A percentile compares a stretch with the other conserved stretches of the same genome.
Evolutionary conservation across 345 rosid species (phyloP).

Genomic region (Eucalyptus cloeziana): DNA sequence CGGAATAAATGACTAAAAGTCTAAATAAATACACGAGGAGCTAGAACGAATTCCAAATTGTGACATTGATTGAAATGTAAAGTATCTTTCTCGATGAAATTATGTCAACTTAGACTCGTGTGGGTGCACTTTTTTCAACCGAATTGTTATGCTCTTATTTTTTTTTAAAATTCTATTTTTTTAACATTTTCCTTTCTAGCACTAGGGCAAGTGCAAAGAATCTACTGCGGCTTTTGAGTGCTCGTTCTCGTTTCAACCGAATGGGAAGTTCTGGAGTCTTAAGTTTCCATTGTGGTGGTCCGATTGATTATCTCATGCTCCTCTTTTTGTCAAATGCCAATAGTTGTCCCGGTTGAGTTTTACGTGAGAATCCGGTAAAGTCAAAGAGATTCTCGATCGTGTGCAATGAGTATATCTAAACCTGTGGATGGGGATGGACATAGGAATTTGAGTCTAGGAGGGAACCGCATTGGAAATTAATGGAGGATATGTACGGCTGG

Average conservation of each 20-base stretch:
- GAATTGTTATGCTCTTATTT: not conserved
- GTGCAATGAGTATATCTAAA: not conserved
- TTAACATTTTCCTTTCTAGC: not conserved
- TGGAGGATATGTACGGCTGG: not conserved
- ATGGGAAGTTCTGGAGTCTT: not conserved
- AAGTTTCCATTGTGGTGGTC: not conserved
- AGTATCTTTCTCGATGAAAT: not conserved
- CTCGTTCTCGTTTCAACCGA: not conserved
- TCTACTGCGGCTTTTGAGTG: not conserved
- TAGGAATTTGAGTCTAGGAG: not conserved
- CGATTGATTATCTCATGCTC: not conserved
- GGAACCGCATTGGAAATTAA: not conserved
- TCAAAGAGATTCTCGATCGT: not conserved
- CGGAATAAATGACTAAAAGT: not conserved
- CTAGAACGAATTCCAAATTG: not conserved
- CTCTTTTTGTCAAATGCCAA: not conserved
- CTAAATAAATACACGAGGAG: not conserved
- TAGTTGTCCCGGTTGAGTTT: not conserved
- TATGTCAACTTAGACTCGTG: not conserved
- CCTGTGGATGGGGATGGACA: not conserved
- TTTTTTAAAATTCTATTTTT: not conserved
- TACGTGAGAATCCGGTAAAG: not conserved
- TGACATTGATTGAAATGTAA: not conserved
- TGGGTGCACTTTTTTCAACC: not conserved
- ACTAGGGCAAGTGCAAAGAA: not conserved